Evolutionary conservation across 768 basidiomycete genomes (phyloP).

Genomic region (Boletellus ananas): DNA sequence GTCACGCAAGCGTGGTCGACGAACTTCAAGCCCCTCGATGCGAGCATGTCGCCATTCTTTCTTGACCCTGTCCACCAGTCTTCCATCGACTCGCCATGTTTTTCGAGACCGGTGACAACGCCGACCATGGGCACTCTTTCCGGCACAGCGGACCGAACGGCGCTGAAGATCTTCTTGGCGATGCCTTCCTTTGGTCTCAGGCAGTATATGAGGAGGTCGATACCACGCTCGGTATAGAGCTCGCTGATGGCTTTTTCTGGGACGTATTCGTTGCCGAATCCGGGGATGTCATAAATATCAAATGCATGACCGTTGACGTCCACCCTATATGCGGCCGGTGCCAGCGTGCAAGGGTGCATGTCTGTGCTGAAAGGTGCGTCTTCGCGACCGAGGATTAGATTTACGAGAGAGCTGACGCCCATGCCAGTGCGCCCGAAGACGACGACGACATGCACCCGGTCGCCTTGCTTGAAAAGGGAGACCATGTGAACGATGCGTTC

Average conservation of each 20-base stretch:
- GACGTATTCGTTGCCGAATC: slow-evolving; percentile 20
- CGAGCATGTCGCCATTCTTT: slow-evolving; percentile 35
- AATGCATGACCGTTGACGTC: slow-evolving; percentile 30
- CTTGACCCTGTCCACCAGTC: slow-evolving; percentile 31
- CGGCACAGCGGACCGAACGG: slow-evolving; percentile 26
- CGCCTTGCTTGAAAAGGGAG: slow-evolving; percentile 14
- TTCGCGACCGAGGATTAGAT: slow-evolving; percentile 30
- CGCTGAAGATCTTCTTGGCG: slow-evolving; percentile 23
- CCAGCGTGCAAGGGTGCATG: slow-evolving; percentile 28
- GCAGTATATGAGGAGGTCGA: slow-evolving; percentile 32
- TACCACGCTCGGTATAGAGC: slow-evolving; percentile 30
- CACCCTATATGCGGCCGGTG: slow-evolving; percentile 23
- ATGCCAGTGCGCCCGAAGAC: slow-evolving; percentile 33
- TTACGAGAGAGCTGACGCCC: slow-evolving; percentile 31
- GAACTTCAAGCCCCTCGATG: slow-evolving; percentile 32
- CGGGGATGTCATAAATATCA: slow-evolving; percentile 31
- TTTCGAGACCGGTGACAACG: slow-evolving; percentile 37
- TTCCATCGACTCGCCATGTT: slow-evolving; percentile 29
- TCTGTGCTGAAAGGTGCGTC: slow-evolving; percentile 32
- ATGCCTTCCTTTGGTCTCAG: slow-evolving; percentile 29
- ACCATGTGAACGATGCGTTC: not conserved
- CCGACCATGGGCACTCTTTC: slow-evolving; percentile 37
- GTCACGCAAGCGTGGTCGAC: slow-evolving; percentile 43
- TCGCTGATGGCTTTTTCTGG: slow-evolving; percentile 25
- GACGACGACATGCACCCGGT: slow-evolving; percentile 30